Evolutionary conservation across 1,284 basidiomycete genomes (phyloP), one percentile per base, ranked within the genome.

Genomic region (Ceratobasidium sp.): DNA sequence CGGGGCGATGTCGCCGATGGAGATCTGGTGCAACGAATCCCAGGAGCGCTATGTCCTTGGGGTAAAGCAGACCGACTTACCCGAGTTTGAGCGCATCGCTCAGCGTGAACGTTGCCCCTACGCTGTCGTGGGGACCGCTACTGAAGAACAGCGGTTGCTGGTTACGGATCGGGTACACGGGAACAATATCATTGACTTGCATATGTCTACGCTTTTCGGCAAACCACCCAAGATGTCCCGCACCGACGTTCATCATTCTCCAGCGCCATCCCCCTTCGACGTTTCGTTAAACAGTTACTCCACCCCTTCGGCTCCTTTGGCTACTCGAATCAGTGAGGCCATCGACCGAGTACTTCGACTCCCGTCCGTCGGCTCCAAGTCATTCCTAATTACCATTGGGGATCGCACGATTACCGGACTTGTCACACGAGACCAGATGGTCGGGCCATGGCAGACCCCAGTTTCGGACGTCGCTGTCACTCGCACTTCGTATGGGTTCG

Each of bases 21-120:
- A 98, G 83, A 98, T 99, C 74, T 99, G 96, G 96, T 99, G 97
- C 81, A 99, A 99, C 81, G 97, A 99, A 82, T 93, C 90, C 76
- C 96, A 99, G 83, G 96, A 99, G 79, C 90, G 97, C 54, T 99
- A 99, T 79, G 97, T 99, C 40, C 86, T 99, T 38, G 97, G 95
- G 18, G 86, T 97, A 74, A 85, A 86, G 0, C 86, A 87, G 3
- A 85, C 87, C 44, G 80, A 83, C 66, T 77, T 84, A 30, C 76
- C 78, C 3, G 76, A 77, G 9, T 98, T 99, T 81, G 88, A 89
- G 78, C 82, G 79, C 7, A 91, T 98, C 54, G 94, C 94, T 14
- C 85, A 86, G 78, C 86, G 96, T 74, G 96, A 99, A 81, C 86
- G 96, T 66, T 97, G 95, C 79, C 96, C 96, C 1, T 95, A 90